A percentile compares a stretch with the other conserved stretches of the same genome.
These are phyloP conservation scores for Persicaria maculosa DNA, from an alignment of 148 eudicot genomes.

Conservation along the genomic window DNA sequence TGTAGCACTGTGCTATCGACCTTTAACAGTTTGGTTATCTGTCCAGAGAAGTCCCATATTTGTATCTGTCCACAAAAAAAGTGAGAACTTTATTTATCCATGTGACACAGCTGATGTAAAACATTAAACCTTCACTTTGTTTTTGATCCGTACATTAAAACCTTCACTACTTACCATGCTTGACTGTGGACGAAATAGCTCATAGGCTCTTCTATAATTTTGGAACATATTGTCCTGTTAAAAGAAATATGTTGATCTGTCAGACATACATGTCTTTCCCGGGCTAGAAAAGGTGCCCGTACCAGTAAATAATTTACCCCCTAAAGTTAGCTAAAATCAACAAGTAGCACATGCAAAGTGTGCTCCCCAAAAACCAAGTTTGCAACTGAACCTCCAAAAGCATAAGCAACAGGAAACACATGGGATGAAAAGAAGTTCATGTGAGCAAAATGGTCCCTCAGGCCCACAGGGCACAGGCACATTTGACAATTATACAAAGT, in stretches of 20 bases:
- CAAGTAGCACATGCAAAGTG: neutral
- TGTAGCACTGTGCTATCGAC: conserved; percentile 22
- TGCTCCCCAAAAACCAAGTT: neutral
- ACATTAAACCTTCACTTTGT: neutral
- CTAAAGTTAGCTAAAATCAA: neutral
- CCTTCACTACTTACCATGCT: conserved; percentile 41
- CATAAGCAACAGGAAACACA: neutral
- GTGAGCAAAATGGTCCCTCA: neutral
- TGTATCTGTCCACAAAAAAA: conserved; percentile 36
- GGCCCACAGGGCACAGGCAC: neutral
- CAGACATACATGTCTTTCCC: neutral
- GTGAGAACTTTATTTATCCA: conserved; percentile 12
- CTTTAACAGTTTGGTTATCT: conserved; percentile 36
- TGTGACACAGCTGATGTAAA: conserved; percentile 7
- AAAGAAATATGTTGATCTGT: neutral
- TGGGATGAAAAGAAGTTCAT: neutral
- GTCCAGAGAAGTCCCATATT: conserved; percentile 84
- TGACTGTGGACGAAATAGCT: conserved; percentile 41
- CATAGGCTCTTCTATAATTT: conserved; percentile 44
- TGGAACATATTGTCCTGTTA: conserved; percentile 51
- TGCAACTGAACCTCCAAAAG: neutral
- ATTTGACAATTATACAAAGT: neutral
- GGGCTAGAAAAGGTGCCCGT: neutral
- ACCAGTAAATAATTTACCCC: neutral
- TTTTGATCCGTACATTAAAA: too few species aligned